These are phyloP conservation scores for Cryptococcus sp. DNA, from an alignment of 1,284 basidiomycete species.

Conservation along the genomic window DNA sequence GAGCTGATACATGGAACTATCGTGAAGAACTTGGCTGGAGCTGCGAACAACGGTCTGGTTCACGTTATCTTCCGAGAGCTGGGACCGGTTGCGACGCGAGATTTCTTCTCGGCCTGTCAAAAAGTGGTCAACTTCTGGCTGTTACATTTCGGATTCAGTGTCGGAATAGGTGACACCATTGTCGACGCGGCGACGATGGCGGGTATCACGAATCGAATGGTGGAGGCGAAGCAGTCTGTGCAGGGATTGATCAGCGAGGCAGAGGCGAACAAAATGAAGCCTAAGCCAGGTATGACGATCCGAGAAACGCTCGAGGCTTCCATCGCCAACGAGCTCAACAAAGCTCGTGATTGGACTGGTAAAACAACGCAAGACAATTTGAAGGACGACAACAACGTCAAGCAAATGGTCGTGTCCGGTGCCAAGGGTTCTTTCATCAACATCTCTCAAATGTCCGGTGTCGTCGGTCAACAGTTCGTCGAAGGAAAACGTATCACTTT, in stretches of 20 bases:
- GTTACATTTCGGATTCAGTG: conserved; percentile 98
- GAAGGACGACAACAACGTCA: conserved; percentile 99
- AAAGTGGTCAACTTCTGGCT: conserved; percentile 98
- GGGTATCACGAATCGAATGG: conserved; percentile 81
- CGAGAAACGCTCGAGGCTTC: conserved; percentile 96
- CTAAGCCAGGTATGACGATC: conserved; percentile 96
- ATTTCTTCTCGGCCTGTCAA: conserved; percentile 91
- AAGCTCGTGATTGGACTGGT: conserved; percentile 94
- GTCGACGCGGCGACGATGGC: conserved; percentile 87
- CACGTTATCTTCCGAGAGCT: conserved; percentile 98
- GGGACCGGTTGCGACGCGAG: conserved; percentile 88
- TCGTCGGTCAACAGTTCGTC: conserved; percentile 97
- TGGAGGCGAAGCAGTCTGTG: conserved; percentile 77
- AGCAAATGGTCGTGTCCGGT: conserved; percentile 99
- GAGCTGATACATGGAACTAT: conserved; percentile 95
- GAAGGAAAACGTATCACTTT: conserved; percentile 98
- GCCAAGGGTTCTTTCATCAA: conserved; percentile 99
- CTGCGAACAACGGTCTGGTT: conserved; percentile 89
- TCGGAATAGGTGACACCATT: conserved; percentile 98
- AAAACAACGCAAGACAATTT: conserved; percentile 92
- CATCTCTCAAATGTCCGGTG: conserved; percentile 99
- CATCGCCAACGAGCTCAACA: conserved; percentile 89
- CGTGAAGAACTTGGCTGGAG: conserved; percentile 97
- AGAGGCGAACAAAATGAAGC: conserved; percentile 78
- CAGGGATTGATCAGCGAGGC: conserved; percentile 72